Base-by-base conservation (phyloP, 306 rosid species). In the Calophaca sinica region DNA sequence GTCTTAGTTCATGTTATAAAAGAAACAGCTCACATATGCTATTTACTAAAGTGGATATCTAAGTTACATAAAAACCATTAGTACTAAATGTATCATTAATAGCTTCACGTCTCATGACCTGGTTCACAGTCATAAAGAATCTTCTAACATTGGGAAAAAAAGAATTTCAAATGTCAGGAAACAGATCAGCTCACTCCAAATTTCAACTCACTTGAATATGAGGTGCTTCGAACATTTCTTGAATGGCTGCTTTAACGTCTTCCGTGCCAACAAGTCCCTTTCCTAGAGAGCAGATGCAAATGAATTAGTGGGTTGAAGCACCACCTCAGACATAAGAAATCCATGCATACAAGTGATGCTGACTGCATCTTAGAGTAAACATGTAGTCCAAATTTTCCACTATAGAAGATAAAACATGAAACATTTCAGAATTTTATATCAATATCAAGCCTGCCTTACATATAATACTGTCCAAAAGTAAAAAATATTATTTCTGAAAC, bases 181-280 rank as follows among this genome's bases (percentile, higher is more conserved):
- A 65, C 9, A 51, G 67, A 73, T 59, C 50, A 53, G 35, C 15
- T 31, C 35, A 65, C 41, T 6, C 73, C 60, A 68, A 57, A 65
- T 32, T 42, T 65, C 49, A 68, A 83, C 94, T 80, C 79, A 87
- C 98, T 83, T 94, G 98, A 80, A 94, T 90, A 90, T 94, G 98
- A 74, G 98, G 98, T 67, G 98, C 96, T 86, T 91, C 90, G 81
- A 91, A 91, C 98, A 91, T 94, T 82, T 94, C 97, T 78, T 91
- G 97, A 75, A 91, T 91, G 75, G 98, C 98, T 80, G 89, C 87
- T 79, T 91, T 96, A 48, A 94, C 88, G 42, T 94, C 96, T 45
- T 79, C 77, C 92, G 90, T 89, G 53, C 88, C 82, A 59, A 94
- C 93, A 79, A 82, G 89, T 44, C 78, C 74, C 81, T 86, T 87